Base-by-base conservation (phyloP, 176 grass and related monocot species). In the Phyllostachys edulis region DNA sequence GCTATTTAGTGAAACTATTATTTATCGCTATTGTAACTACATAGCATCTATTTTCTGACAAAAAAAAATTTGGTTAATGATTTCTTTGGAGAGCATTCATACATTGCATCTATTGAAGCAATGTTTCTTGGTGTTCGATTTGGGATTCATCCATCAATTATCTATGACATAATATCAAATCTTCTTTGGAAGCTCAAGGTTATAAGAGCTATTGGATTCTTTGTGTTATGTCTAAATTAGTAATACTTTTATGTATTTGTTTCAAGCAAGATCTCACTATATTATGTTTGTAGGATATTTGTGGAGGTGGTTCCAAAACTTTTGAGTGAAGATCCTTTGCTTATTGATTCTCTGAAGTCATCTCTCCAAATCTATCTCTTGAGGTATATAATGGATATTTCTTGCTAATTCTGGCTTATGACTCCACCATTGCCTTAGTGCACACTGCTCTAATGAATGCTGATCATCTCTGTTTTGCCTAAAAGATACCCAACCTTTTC, bases 141-240 rank as follows among this genome's bases (percentile, higher is more conserved):
- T 88, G 95, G 92, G 84, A 85, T 98, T 86, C 95, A 98, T 84
- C 95, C 95, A 86, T 90, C 77, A 61, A 94, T 98, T 93, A 88
- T 98, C 67, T 98, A 95, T 86, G 90, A 98, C 77, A 98, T 98
- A 73, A 95, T 98, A 82, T 95, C 92, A 69, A 95, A 98, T 95
- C 92, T 82, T 82, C 29, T 92, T 92, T 85, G 95, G 92, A 81
- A 95, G 95, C 79, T 98, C 95, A 63, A 90, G 95, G 95, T 98
- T 81, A 83, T 67, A 41, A 27, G 16, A 87, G 27, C 57, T 80
- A 59, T 65, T 60, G 4, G 12, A 26, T 83, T 77, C 11, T 82
- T 74, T 68, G 20, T 80, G 34, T 80, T 77, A 3, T 80, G 4
- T 84, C 36, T 76, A 71, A 70, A 80, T 20, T 9, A 67, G 45